phyloP scores from a whole-genome alignment of 2,329 filamentous ascomycete species.

The Cadophora sp. region DNA sequence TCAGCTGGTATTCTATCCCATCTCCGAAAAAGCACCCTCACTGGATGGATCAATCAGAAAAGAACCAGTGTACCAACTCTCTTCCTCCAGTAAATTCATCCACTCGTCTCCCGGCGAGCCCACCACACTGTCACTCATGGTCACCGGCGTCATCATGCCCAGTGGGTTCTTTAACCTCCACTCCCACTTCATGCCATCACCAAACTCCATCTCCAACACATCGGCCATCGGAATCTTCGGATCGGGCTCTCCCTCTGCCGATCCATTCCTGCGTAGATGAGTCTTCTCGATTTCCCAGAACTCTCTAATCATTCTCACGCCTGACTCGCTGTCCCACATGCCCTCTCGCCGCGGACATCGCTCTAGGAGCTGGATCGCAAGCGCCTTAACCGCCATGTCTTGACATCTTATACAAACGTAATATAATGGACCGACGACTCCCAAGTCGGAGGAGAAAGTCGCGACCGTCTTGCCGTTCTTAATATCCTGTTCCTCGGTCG shows the following conservation, averaged over 20 bases:
- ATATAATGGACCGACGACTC: constrained; percentile 42
- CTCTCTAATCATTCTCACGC: constrained; percentile 33
- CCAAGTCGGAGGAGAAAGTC: constrained; percentile 42
- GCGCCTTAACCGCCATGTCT: constrained; percentile 23
- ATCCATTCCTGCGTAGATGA: constrained; percentile 21
- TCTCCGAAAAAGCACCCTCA: neutral
- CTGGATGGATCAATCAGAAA: constrained; percentile 14
- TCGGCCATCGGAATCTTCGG: constrained; percentile 22
- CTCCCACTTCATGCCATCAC: constrained; percentile 37
- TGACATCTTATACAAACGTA: constrained; percentile 37
- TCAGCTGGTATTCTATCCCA: neutral
- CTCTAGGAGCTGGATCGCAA: constrained; percentile 38
- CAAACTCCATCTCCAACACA: constrained; percentile 34
- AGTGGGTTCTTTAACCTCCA: constrained; percentile 36
- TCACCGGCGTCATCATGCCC: neutral
- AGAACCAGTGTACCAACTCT: constrained; percentile 8
- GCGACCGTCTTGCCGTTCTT: constrained; percentile 35
- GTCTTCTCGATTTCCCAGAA: constrained; percentile 39
- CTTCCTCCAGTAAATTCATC: constrained; percentile 17
- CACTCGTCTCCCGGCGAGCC: constrained; percentile 3
- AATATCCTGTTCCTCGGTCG: constrained; percentile 38
- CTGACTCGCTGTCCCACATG: constrained; percentile 43
- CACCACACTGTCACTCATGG: neutral
- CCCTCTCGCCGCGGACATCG: constrained; percentile 41
- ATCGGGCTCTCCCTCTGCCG: constrained; percentile 2